phyloP scores from a whole-genome alignment of 2,329 filamentous ascomycete genomes.

The Acephala macrosclerotiorum region DNA sequence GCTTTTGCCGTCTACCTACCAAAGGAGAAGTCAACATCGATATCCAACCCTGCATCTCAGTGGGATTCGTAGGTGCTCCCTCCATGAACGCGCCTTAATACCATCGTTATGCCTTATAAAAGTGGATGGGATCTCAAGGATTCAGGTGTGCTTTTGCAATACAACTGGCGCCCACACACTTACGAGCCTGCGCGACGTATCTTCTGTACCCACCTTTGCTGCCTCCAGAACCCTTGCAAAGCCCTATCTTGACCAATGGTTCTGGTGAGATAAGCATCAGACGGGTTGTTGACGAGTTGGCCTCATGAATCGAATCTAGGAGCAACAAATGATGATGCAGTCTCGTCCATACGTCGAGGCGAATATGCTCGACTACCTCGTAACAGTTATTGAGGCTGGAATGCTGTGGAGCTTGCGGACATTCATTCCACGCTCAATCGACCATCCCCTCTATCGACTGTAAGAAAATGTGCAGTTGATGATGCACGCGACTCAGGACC shows the following conservation, averaged over 20 bases:
- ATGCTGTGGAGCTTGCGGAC: neutral
- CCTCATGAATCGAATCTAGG: neutral
- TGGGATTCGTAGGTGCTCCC: neutral
- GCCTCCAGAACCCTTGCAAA: neutral
- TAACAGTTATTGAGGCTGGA: neutral
- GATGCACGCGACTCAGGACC: constrained; percentile 1
- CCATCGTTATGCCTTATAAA: neutral
- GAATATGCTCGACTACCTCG: neutral
- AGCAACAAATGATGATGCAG: neutral
- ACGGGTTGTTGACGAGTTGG: neutral
- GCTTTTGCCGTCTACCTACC: neutral
- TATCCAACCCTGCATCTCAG: neutral
- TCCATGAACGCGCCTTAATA: neutral
- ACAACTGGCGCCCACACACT: neutral
- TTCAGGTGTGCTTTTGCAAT: neutral
- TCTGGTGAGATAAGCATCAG: neutral
- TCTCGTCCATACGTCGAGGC: neutral
- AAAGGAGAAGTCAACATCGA: neutral
- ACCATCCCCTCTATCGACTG: neutral
- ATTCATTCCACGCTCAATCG: neutral
- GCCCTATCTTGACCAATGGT: neutral
- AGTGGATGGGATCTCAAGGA: neutral
- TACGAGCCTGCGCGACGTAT: neutral
- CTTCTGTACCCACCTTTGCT: neutral
- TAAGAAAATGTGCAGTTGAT: neutral